phyloP scores from a whole-genome alignment of 2,329 filamentous ascomycete species.

The Sporothrix variecibatus region DNA sequence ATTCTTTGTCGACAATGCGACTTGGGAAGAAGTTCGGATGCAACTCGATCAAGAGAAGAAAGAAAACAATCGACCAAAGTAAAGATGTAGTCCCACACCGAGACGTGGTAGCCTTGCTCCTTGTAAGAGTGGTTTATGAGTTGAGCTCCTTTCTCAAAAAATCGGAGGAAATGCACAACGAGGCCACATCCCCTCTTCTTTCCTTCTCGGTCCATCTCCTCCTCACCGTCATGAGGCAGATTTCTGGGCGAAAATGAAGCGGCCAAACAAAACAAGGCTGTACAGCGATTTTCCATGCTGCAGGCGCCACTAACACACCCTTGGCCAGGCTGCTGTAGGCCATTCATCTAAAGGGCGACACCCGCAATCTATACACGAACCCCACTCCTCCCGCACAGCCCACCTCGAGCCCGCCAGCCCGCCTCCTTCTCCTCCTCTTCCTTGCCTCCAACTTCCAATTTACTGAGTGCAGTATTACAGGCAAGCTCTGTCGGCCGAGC shows the following conservation, averaged over 20 bases:
- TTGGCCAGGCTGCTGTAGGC: not conserved
- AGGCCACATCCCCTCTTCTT: not conserved
- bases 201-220: not conserved
- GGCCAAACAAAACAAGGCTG: not conserved
- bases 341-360: not conserved
- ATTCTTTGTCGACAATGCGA: too few species aligned
- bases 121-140: not conserved
- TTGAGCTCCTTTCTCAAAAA: too few species aligned
- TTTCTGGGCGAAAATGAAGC: not conserved
- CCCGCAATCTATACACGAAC: not conserved
- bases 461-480: not conserved
- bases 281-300: not conserved
- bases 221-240: conserved; percentile 4
- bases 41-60: not conserved
- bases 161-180: too few species aligned
- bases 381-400: not conserved
- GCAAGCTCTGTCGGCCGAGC: not conserved
- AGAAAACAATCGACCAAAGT: not conserved
- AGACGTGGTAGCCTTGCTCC: not conserved
- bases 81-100: not conserved
- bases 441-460: not conserved
- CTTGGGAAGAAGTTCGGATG: too few species aligned
- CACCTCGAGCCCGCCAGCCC: not conserved
- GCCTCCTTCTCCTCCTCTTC: not conserved
- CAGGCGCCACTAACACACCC: not conserved